Percentiles rank a stretch among this genome's conserved stretches.
These are phyloP conservation scores for Magnolia kwangsiensis DNA, from an alignment of 164 flowering plant genomes.

Conservation along the genomic window DNA sequence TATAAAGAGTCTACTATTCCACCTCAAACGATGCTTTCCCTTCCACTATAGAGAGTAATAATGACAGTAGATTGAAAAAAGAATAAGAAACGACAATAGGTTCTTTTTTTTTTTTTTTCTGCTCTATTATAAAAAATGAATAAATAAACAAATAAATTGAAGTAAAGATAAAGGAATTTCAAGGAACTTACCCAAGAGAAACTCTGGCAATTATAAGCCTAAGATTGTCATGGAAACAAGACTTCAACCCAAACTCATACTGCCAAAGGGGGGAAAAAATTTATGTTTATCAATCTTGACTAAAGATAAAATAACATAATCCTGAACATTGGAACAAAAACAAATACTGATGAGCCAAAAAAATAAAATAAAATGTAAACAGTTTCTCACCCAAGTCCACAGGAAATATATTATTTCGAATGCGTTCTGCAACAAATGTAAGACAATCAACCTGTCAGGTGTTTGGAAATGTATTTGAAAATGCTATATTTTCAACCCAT, in stretches of 20 bases:
- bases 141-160: not conserved
- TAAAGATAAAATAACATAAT: not conserved
- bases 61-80: too few species aligned
- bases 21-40: too few species aligned
- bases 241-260: slow-evolving; percentile 57
- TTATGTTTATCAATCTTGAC: not conserved
- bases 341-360: not conserved
- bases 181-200: slow-evolving; percentile 57
- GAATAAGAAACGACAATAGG: too few species aligned
- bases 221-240: slow-evolving; percentile 48
- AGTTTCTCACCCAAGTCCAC: slow-evolving; percentile 85
- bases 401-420: slow-evolving; percentile 87
- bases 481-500: not conserved
- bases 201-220: slow-evolving; percentile 46
- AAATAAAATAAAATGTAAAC: not conserved
- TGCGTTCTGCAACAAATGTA: slow-evolving; percentile 61
- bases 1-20: too few species aligned
- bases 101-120: too few species aligned
- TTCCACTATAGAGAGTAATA: too few species aligned
- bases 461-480: not conserved
- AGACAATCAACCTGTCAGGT: not conserved
- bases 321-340: not conserved
- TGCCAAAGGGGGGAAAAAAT: slow-evolving; percentile 25
- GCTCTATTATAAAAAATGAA: too few species aligned
- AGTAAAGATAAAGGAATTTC: not conserved